Evolutionary conservation across 768 basidiomycete species (phyloP).

Genomic region (Russula virescens): DNA sequence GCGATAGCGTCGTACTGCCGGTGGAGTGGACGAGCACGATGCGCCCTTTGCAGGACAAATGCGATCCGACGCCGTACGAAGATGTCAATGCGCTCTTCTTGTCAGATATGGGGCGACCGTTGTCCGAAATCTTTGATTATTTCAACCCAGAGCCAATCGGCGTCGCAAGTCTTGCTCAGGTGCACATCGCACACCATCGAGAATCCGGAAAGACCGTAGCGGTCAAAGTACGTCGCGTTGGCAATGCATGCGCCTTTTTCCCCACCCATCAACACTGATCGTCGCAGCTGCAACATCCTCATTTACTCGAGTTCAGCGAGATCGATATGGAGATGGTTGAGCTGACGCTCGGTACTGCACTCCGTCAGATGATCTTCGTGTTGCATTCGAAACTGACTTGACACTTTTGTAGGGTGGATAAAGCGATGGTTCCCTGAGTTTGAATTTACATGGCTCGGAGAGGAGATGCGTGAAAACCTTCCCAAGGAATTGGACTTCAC

Average conservation of each 20-base stretch:
- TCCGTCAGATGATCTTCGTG: not conserved
- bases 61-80: slow-evolving; percentile 80
- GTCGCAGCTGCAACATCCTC: slow-evolving; percentile 80
- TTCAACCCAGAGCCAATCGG: slow-evolving; percentile 89
- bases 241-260: not conserved
- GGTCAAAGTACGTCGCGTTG: slow-evolving; percentile 55
- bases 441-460: slow-evolving; percentile 85
- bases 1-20: slow-evolving; percentile 47
- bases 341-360: slow-evolving; percentile 59
- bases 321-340: slow-evolving; percentile 88
- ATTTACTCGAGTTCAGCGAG: slow-evolving; percentile 84
- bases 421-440: slow-evolving; percentile 94
- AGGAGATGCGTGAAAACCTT: slow-evolving; percentile 90
- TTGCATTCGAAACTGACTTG: slow-evolving; percentile 6
- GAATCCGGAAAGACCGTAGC: slow-evolving; percentile 73
- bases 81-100: slow-evolving; percentile 72
- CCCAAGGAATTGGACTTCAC: slow-evolving; percentile 95
- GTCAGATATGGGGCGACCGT: slow-evolving; percentile 66
- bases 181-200: slow-evolving; percentile 75
- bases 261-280: slow-evolving; percentile 9
- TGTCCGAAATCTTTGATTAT: slow-evolving; percentile 73
- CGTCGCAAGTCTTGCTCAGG: slow-evolving; percentile 94
- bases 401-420: slow-evolving; percentile 54
- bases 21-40: slow-evolving; percentile 56
- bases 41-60: slow-evolving; percentile 80